Base-by-base conservation (phyloP, 2,329 filamentous ascomycete genomes). In the Trichoderma endophyticum region DNA sequence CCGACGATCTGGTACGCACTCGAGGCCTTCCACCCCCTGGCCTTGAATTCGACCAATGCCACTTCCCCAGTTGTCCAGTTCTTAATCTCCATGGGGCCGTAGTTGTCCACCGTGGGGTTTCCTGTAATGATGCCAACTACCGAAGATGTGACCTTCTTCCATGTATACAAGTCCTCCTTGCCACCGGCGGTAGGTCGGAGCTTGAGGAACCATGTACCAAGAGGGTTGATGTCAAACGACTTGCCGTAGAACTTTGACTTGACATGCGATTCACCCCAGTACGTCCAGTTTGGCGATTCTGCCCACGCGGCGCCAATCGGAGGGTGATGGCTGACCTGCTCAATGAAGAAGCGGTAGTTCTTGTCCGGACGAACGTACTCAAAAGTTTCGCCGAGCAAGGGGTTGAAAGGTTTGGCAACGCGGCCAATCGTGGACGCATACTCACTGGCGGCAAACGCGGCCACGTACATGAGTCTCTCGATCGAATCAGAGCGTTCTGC, bases 111-210 rank as follows among this genome's bases (percentile, higher is more conserved):
- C 0, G 93, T 93, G 0, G 96, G 96, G 77, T 93, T 97, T 62
- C 96, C 96, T 0, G 95, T 98, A 77, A 99, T 98, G 81, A 99
- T 99, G 72, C 96, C 96, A 73, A 98, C 91, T n/a, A 99, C 96
- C 2, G 95, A 97, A 1, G 94, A 96, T 1, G 95, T 98, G 21
- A 98, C 94, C 84, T 99, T 99, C 83, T 98, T 98, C 96, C 96
- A 99, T 0, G 95, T 98, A 82, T 97, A 99, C 2, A 98, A 85
- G 76, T 99, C 96, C 74, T 93, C 91, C 77, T 92, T 91, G 11
- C 90, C 92, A 4, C 92, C 93, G 3, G 89, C 86, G 0, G 87
- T 88, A 0, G 95, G 94, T 1, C 94, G 91, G 32, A 99, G 86
- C 78, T 88, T 93, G 73, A 98, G 84, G 84, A 98, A 99, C 96